phyloP scores from a whole-genome alignment of 495 filamentous ascomycete species.

The Xylaria acuta region DNA sequence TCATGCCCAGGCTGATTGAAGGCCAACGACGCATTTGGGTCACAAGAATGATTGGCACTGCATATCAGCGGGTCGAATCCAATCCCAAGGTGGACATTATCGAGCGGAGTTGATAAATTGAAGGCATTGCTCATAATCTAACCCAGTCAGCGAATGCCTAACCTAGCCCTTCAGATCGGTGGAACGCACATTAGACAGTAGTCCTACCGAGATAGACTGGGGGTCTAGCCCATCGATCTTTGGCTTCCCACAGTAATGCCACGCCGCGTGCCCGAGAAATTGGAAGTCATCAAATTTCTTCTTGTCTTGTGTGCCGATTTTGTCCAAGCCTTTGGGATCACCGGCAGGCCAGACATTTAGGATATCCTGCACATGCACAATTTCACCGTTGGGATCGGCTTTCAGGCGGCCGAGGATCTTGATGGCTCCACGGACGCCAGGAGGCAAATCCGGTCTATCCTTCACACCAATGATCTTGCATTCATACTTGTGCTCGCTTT shows the following conservation, averaged over 20 bases:
- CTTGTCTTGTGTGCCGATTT: conserved; percentile 18
- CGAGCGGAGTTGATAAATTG: conserved; percentile 7
- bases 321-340: conserved; percentile 10
- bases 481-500: conserved; percentile 26
- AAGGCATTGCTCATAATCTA: conserved; percentile 25
- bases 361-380: neutral
- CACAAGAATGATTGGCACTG: conserved; percentile 32
- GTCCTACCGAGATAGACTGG: conserved; percentile 1
- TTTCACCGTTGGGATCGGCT: conserved; percentile 10
- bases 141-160: conserved; percentile 3
- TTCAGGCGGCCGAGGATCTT: conserved; percentile 21
- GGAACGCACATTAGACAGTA: conserved; percentile 20
- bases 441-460: conserved; percentile 20
- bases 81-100: conserved; percentile 12
- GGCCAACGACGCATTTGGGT: conserved; percentile 26
- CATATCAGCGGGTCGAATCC: conserved; percentile 30
- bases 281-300: conserved; percentile 12
- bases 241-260: conserved; percentile 11
- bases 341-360: conserved; percentile 14
- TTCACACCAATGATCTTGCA: conserved; percentile 16
- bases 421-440: conserved; percentile 12
- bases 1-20: conserved; percentile 27
- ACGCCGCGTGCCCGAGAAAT: conserved; percentile 19
- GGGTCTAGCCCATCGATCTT: conserved; percentile 5
- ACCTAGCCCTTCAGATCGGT: neutral